These are phyloP conservation scores for Cladophialophora yegresii DNA, from an alignment of 2,329 filamentous ascomycete species.

Conservation along the genomic window DNA sequence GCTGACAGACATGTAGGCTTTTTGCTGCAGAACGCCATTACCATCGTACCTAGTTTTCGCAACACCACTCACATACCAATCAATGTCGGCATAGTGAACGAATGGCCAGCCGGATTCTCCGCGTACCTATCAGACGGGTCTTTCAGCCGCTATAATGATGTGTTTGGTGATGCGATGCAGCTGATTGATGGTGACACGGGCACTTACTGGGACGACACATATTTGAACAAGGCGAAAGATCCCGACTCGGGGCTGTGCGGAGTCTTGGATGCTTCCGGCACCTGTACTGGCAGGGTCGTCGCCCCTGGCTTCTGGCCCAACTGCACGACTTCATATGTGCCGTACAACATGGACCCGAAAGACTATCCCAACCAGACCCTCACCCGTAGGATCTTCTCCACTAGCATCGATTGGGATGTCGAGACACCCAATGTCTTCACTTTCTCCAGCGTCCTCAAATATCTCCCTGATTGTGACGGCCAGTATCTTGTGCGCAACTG, in stretches of 20 bases:
- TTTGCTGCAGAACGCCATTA: slow-evolving; percentile 2
- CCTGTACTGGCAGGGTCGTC: background rate
- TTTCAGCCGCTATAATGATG: background rate
- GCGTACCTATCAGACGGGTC: background rate
- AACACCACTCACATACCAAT: background rate
- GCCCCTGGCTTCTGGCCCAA: background rate
- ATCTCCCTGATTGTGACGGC: background rate
- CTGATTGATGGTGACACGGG: background rate
- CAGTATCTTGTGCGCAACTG: background rate
- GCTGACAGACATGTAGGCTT: background rate
- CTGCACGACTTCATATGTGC: background rate
- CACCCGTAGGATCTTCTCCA: background rate
- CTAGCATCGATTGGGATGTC: background rate
- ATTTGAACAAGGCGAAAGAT: background rate
- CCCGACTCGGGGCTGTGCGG: background rate
- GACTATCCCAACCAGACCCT: background rate
- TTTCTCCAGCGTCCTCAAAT: background rate
- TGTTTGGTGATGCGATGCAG: background rate
- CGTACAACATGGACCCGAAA: background rate
- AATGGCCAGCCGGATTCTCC: background rate
- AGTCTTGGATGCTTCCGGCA: background rate
- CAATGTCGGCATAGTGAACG: background rate
- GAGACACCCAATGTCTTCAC: background rate
- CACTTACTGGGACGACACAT: background rate
- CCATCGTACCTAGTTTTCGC: background rate